Base-by-base conservation (phyloP, 495 filamentous ascomycete species). In the Bacidia rubella region DNA sequence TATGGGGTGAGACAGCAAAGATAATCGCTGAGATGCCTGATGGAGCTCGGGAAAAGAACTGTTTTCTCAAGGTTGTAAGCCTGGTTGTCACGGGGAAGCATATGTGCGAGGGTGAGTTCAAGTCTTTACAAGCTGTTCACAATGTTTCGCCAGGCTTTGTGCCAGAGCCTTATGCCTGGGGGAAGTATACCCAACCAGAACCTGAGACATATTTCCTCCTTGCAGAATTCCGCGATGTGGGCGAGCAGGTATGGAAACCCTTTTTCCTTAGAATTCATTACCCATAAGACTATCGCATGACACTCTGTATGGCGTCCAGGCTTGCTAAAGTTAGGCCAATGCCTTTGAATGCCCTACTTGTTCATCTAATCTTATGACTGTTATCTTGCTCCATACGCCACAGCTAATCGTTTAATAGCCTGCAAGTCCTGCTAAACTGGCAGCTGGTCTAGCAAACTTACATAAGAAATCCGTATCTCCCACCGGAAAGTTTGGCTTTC, bases 401-500 rank as follows among this genome's bases (percentile, higher is more conserved):
- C 11, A 15, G 24, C 50, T 49, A 12, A 47, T 24, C n/a, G 15
- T 32, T 9, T 2, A 23, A 41, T 22, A 59, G 57, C 50, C 54
- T 32, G 49, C 77, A 5, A 66, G 74, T 10, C 69, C 69, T 24
- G 23, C 51, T 0, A 57, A 62, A 21, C 72, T 80, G 43, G 59
- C 60, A 41, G 53, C 58, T 9, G 60, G 62, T 2, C 58, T 80
- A 0, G 66, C 72, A 17, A 29, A 57, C 1, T 55, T 81, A 3
- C 75, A 79, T 52, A 47, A 61, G 41, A 60, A 56, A 12, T 40
- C 57, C 20, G 44, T 47, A 11, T 74, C 73, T 11, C 75, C 76
- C 0, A 74, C 60, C 2, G 73, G 72, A 0, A 74, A 72, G 52
- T 80, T 79, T 52, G 76, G 76, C 0, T 79, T 78, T 49, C 70